Evolutionary conservation across 306 rosid species (phyloP).

Genomic region (Comarum palustre): DNA sequence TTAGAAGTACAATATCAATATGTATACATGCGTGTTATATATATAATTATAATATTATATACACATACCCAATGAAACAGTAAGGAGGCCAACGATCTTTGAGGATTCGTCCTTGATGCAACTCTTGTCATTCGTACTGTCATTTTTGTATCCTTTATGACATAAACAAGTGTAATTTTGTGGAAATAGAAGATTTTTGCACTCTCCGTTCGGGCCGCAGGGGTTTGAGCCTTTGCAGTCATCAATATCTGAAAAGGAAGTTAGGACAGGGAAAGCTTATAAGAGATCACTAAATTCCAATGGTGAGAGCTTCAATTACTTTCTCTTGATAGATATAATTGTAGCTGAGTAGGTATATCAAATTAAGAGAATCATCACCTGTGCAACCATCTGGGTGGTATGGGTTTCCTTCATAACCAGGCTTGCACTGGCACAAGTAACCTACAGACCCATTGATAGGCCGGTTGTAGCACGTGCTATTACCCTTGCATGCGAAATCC

Average conservation of each 20-base stretch:
- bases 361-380: background rate
- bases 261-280: too few relatives aligned
- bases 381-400: conserved; percentile 1
- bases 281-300: too few relatives aligned
- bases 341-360: too few relatives aligned
- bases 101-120: background rate
- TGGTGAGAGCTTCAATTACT: background rate
- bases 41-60: too few relatives aligned
- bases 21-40: too few relatives aligned
- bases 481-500: background rate
- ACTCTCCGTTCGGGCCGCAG: background rate
- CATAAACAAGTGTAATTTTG: background rate
- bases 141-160: background rate
- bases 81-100: background rate
- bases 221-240: conserved; percentile 25
- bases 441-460: background rate
- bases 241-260: conserved; percentile 25
- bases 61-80: background rate
- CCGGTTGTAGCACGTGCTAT: background rate
- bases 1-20: too few relatives aligned
- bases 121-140: background rate
- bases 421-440: background rate
- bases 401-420: background rate
- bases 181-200: background rate
- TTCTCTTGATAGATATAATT: too few relatives aligned